These are phyloP conservation scores for Cymbopogon flexuosus DNA, from an alignment of 202 grass and related monocot genomes.

Conservation along the genomic window DNA sequence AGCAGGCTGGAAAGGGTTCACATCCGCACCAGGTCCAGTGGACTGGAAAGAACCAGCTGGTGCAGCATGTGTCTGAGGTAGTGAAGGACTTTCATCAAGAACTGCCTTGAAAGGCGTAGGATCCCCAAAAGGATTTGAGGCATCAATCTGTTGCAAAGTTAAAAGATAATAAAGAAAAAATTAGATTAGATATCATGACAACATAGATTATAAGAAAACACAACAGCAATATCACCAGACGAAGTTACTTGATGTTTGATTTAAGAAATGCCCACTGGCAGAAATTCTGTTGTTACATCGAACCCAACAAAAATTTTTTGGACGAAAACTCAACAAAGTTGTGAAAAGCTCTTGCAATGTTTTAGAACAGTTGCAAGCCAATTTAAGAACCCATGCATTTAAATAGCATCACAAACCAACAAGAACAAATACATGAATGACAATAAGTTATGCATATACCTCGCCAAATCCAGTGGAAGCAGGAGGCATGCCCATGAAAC, in stretches of 20 bases:
- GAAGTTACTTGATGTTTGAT: conserved; percentile 14
- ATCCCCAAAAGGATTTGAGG: conserved; percentile 90
- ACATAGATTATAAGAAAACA: conserved; percentile 1
- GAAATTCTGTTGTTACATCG: neutral
- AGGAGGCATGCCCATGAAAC: conserved; percentile 51
- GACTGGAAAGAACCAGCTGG: conserved; percentile 57
- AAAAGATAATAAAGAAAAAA: conserved; percentile 12
- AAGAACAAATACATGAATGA: neutral
- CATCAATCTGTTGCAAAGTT: conserved; percentile 41
- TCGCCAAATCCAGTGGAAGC: conserved; percentile 38
- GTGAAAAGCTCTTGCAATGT: neutral
- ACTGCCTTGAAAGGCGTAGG: conserved; percentile 72
- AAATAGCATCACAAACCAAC: neutral
- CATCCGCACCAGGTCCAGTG: conserved; percentile 38
- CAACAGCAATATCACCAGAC: neutral
- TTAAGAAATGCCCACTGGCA: neutral
- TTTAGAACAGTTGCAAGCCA: neutral
- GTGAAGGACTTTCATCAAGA: conserved; percentile 46
- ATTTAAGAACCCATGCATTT: neutral
- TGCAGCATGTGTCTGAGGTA: conserved; percentile 45
- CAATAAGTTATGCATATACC: conserved; percentile 34
- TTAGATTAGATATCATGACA: conserved; percentile 6
- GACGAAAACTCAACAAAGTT: neutral
- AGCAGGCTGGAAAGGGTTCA: conserved; percentile 54
- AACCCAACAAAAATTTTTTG: neutral